A percentile compares a stretch with the other conserved stretches of the same genome.
phyloP scores from a whole-genome alignment of 352 stramenopile genomes.

The Phytophthora megakarya region DNA sequence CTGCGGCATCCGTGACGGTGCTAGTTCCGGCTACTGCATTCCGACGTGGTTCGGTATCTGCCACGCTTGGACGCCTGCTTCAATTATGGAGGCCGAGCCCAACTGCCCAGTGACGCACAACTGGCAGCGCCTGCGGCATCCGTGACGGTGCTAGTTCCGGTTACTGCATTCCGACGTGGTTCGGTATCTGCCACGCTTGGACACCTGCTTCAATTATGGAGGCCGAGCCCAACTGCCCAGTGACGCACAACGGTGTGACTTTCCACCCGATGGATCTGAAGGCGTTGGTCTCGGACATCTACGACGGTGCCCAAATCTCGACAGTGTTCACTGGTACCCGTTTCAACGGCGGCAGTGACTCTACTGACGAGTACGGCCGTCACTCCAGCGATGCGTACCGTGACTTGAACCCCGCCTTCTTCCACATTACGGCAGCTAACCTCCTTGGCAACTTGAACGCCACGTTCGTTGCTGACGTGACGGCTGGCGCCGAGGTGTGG shows the following conservation, averaged over 20 bases:
- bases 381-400: conserved; percentile 34
- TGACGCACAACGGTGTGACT: conserved; percentile 38
- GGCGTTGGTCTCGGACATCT: conserved; percentile 33
- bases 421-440: conserved; percentile 46
- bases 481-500: conserved; percentile 40
- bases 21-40: conserved; percentile 38
- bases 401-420: conserved; percentile 42
- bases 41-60: conserved; percentile 40
- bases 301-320: conserved; percentile 23
- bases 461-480: conserved; percentile 43
- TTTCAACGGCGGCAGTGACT: conserved; percentile 21
- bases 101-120: conserved; percentile 37
- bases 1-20: conserved; percentile 26
- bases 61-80: conserved; percentile 38
- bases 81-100: conserved; percentile 37
- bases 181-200: conserved; percentile 42
- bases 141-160: conserved; percentile 21
- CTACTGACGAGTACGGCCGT: conserved; percentile 41
- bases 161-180: conserved; percentile 43
- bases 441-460: conserved; percentile 38
- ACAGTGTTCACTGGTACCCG: conserved; percentile 40
- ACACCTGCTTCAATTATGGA: conserved; percentile 37
- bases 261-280: conserved; percentile 45
- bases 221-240: conserved; percentile 35
- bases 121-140: conserved; percentile 26